These are phyloP conservation scores for Nevesoporus exiguus DNA, from an alignment of 768 basidiomycete species.

Conservation along the genomic window DNA sequence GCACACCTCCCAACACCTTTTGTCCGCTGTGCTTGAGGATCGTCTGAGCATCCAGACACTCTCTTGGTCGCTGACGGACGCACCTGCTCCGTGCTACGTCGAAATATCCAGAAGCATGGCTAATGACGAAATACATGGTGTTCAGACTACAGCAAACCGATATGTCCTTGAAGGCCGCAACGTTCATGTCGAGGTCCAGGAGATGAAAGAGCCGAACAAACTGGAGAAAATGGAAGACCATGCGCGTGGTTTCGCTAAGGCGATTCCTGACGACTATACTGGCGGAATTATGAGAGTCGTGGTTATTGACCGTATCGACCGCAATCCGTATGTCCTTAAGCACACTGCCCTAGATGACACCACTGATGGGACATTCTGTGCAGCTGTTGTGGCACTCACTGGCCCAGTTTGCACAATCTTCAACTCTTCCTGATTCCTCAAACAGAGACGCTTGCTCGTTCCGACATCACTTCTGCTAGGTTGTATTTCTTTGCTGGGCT, in stretches of 20 bases:
- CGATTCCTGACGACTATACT: constrained; percentile 67
- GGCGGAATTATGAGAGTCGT: constrained; percentile 77
- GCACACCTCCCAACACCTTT: constrained; percentile 82
- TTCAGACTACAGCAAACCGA: constrained; percentile 63
- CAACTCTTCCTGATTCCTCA: constrained; percentile 70
- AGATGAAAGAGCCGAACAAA: constrained; percentile 45
- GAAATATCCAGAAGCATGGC: constrained; percentile 71
- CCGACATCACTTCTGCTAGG: constrained; percentile 60
- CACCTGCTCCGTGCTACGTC: constrained; percentile 69
- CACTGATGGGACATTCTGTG: background rate
- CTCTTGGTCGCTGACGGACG: constrained; percentile 75
- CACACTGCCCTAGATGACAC: constrained; percentile 5
- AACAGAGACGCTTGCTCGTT: constrained; percentile 61
- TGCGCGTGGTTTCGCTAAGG: constrained; percentile 51
- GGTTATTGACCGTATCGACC: constrained; percentile 78
- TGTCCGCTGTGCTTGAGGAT: constrained; percentile 75
- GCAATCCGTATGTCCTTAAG: constrained; percentile 58
- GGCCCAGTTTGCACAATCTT: constrained; percentile 70
- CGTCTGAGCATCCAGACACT: constrained; percentile 63
- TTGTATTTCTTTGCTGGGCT: constrained; percentile 84
- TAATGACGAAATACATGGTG: constrained; percentile 51
- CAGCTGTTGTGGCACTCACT: constrained; percentile 83
- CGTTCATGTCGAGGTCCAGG: constrained; percentile 73
- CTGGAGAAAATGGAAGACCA: constrained; percentile 38
- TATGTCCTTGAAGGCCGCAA: constrained; percentile 66